Conservation (phyloP, 2,329 filamentous ascomycete species). For the Pseudogymnoascus sp. region DNA sequence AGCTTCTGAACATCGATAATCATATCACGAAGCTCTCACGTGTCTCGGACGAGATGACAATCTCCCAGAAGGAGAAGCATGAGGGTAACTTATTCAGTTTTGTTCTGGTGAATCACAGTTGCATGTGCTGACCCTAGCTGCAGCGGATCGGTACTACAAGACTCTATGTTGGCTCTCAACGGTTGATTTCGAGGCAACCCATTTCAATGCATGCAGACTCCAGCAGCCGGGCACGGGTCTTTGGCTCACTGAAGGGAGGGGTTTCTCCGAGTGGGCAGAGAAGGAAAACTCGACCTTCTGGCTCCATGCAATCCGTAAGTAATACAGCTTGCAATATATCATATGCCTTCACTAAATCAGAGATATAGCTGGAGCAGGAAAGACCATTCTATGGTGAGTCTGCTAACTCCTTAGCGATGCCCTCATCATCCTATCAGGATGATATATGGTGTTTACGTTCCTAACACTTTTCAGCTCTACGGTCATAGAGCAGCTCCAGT, state of each 20-base stretch:
- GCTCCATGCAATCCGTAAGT: conserved; percentile 18
- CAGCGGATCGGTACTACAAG: not conserved
- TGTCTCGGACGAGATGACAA: not conserved
- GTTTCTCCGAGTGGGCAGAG: conserved; percentile 13
- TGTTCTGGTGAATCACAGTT: not conserved
- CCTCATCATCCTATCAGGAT: not conserved
- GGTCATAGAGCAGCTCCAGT: not conserved
- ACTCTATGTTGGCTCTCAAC: not conserved
- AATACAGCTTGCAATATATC: not conserved
- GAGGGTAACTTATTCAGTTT: not conserved
- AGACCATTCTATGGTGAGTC: conserved; percentile 15
- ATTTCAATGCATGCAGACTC: not conserved
- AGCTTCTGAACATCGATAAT: not conserved
- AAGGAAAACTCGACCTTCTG: conserved; percentile 13
- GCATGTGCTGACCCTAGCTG: not conserved
- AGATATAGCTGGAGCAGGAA: conserved; percentile 17
- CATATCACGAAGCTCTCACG: not conserved
- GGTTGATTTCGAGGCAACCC: not conserved
- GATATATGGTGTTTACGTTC: not conserved
- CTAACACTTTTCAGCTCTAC: not conserved
- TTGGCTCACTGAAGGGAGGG: conserved; percentile 17
- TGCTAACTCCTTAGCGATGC: not conserved
- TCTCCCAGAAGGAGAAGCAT: not conserved
- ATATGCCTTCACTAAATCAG: not conserved
- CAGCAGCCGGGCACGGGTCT: conserved; percentile 16